phyloP scores from a whole-genome alignment of 2,329 filamentous ascomycete genomes.

The Penicillium sp. region DNA sequence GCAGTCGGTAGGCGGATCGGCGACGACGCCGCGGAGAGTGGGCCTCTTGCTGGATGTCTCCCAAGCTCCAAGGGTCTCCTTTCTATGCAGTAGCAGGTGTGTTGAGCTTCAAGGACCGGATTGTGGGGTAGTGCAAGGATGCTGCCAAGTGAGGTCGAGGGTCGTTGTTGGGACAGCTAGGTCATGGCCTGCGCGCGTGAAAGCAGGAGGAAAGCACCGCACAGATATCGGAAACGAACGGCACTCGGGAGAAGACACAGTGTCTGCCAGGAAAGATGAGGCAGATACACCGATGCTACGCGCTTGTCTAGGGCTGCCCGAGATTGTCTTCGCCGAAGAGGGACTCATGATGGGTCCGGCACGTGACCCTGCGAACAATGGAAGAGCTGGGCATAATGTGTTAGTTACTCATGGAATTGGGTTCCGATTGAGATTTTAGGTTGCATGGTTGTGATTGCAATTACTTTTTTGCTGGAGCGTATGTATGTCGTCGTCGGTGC shows the following conservation, averaged over 20 bases:
- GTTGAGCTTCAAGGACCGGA: not conserved
- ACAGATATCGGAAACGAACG: not conserved
- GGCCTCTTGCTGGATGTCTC: too few relatives aligned
- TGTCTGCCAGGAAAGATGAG: not conserved
- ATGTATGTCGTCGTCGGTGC: not conserved
- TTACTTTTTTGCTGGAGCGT: not conserved
- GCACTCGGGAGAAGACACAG: not conserved
- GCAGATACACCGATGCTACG: conserved; percentile 12
- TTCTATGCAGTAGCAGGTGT: not conserved
- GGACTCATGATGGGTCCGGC: not conserved
- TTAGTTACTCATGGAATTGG: not conserved
- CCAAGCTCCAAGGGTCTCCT: not conserved
- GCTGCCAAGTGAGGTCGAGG: conserved; percentile 1
- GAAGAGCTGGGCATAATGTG: not conserved
- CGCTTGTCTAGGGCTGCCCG: conserved; percentile 9
- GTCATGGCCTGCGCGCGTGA: conserved; percentile 9
- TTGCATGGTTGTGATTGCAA: not conserved
- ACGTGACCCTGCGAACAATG: not conserved
- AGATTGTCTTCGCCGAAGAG: conserved; percentile 3
- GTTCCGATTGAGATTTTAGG: not conserved
- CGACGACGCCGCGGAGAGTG: not conserved
- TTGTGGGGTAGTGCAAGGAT: not conserved
- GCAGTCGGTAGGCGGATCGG: not conserved
- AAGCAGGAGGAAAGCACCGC: not conserved
- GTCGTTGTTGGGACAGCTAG: conserved; percentile 3